These are phyloP conservation scores for Plantago rigida DNA, from an alignment of 305 asterid species.

Conservation along the genomic window DNA sequence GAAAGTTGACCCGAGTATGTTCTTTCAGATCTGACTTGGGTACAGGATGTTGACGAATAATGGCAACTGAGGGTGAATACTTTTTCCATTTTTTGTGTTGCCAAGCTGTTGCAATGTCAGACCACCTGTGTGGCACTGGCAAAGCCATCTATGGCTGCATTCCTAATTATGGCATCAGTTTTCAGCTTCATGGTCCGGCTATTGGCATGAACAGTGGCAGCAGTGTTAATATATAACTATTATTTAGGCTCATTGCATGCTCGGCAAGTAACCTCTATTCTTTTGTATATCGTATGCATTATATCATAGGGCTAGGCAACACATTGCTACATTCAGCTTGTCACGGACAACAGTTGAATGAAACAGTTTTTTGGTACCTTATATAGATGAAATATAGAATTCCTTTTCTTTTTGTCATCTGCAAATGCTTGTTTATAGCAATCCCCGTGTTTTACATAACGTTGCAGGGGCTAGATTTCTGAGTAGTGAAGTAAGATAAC, in stretches of 20 bases:
- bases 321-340: slow-evolving; percentile 22
- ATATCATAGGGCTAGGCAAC: slow-evolving; percentile 15
- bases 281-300: slow-evolving; percentile 36
- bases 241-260: slow-evolving; percentile 30
- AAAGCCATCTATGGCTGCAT: slow-evolving; percentile 21
- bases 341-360: not conserved
- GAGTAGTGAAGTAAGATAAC: no score
- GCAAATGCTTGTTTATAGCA: no score
- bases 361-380: not conserved
- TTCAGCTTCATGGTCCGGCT: slow-evolving; percentile 19
- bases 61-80: slow-evolving; percentile 35
- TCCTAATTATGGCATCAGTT: slow-evolving; percentile 19
- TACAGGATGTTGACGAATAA: slow-evolving; percentile 44
- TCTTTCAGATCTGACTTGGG: slow-evolving; percentile 80
- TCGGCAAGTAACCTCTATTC: slow-evolving; percentile 14
- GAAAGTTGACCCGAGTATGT: not conserved
- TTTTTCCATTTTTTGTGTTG: slow-evolving; percentile 25
- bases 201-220: slow-evolving; percentile 5
- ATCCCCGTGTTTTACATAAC: no score
- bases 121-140: slow-evolving; percentile 20
- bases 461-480: no score
- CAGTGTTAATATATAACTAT: slow-evolving; percentile 25
- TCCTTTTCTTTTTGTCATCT: not conserved
- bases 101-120: slow-evolving; percentile 19
- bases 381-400: not conserved